Base-by-base conservation (phyloP, 2,329 filamentous ascomycete genomes). In the Dactylellina cionopaga region DNA sequence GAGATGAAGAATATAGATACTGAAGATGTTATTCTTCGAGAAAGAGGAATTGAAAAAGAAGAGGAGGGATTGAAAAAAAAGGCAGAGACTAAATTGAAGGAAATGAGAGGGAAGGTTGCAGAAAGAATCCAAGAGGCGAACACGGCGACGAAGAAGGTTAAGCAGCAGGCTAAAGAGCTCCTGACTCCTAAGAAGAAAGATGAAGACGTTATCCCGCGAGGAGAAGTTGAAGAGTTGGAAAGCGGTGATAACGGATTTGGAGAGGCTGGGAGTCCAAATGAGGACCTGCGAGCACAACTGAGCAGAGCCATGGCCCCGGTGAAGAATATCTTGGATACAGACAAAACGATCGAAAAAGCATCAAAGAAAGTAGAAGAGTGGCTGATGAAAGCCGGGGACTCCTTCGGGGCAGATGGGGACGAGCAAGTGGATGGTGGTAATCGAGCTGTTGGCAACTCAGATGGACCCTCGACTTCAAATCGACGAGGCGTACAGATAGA, bases 361-460 rank as follows among this genome's bases (percentile, higher is more conserved):
- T 64, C 66, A 13, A 71, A 22, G 35, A 71, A 71, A 19, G 66
- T 71, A 13, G 66, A 71, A 17, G 66, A 63, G 17, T 71, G 66
- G 66, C 41, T 71, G n/a, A 22, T 58, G 51, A 71, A 59, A 31
- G 66, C 49, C 1, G 65, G 51, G 4, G 66, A 71, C 24, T 56
- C 58, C 0, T 71, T 71, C 15, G 66, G 43, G 1, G 54, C 51
- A 3, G 66, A 71, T 29, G 27, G 22, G 5, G 65, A 70, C 11
- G 47, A 54, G 15, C 54, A 54, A 11, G 29, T 15, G 27, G 64
- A 59, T 19, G 51, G 27, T 13, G 33, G 27, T 5, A 13, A 7
- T 19, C 5, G 2, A 10, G 27, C 3, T 2, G 11, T 1, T 19
- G 15, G 13, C n/a, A 22, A 5, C n/a, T 25, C 51, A 15, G 51